A percentile compares a stretch with the other conserved stretches of the same genome.
Evolutionary conservation across 2,329 filamentous ascomycete genomes (phyloP).

Genomic region (Clonostachys solani): DNA sequence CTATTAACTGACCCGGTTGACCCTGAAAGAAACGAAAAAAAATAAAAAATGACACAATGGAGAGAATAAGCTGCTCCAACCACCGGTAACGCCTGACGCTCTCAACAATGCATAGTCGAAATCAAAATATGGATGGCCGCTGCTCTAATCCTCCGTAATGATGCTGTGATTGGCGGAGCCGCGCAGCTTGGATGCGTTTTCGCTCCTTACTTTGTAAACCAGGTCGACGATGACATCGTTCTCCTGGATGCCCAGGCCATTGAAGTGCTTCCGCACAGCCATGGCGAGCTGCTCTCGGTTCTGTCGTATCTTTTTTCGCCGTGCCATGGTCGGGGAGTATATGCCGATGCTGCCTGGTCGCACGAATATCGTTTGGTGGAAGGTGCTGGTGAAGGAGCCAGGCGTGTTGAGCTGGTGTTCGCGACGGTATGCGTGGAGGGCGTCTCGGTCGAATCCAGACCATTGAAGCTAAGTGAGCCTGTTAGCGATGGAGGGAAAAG

Average conservation of each 20-base stretch:
- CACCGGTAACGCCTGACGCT: conserved; percentile 5
- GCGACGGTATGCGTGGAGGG: conserved; percentile 72
- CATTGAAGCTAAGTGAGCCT: conserved; percentile 49
- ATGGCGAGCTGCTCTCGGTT: conserved; percentile 69
- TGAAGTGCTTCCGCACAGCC: conserved; percentile 78
- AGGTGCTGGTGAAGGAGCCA: conserved; percentile 62
- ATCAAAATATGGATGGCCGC: background rate
- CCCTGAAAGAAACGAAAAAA: too few relatives aligned
- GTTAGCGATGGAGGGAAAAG: background rate
- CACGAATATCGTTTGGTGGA: conserved; percentile 57
- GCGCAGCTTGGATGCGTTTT: conserved; percentile 17
- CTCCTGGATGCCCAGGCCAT: conserved; percentile 72
- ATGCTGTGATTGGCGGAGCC: conserved; percentile 12
- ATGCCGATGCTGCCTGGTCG: conserved; percentile 61
- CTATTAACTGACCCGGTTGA: too few relatives aligned
- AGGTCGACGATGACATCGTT: conserved; percentile 80
- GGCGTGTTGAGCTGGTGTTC: conserved; percentile 69
- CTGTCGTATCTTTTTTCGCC: conserved; percentile 57
- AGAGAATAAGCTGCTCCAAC: too few relatives aligned
- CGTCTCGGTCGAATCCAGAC: conserved; percentile 60
- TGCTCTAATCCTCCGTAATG: conserved; percentile 3
- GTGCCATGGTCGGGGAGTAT: conserved; percentile 72
- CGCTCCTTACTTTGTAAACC: conserved; percentile 59
- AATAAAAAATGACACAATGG: too few relatives aligned
- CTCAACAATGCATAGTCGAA: conserved; percentile 1